phyloP scores from a whole-genome alignment of 2,329 filamentous ascomycete species.

The Colletotrichum sp. region DNA sequence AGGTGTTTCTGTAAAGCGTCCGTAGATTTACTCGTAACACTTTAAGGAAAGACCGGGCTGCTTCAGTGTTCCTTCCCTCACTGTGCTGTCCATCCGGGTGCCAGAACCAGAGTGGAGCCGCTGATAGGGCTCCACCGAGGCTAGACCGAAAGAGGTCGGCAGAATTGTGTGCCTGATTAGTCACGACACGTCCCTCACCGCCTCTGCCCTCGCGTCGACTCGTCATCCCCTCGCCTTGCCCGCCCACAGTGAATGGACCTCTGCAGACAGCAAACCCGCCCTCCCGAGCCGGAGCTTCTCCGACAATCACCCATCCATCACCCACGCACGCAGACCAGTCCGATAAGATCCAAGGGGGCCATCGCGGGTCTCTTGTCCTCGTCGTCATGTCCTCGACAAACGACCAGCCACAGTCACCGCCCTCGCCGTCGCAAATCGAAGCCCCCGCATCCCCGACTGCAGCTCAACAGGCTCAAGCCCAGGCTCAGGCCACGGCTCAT shows the following conservation, averaged over 20 bases:
- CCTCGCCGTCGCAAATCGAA: neutral
- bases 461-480: neutral
- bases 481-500: slow-evolving; percentile 35
- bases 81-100: neutral
- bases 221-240: neutral
- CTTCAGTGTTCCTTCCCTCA: neutral
- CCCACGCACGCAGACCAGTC: neutral
- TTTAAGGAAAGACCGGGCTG: neutral
- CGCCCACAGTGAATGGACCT: neutral
- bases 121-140: neutral
- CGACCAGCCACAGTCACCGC: slow-evolving; percentile 2
- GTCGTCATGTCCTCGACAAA: slow-evolving; percentile 1
- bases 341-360: slow-evolving; percentile 2
- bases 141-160: neutral
- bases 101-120: neutral
- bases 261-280: neutral
- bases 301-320: slow-evolving; percentile 46
- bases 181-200: neutral
- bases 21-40: neutral
- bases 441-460: neutral
- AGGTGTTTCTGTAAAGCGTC: neutral
- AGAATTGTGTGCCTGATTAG: neutral
- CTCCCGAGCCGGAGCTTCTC: slow-evolving; percentile 40
- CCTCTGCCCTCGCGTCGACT: neutral
- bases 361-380: neutral